A percentile compares a stretch with the other conserved stretches of the same genome.
These are phyloP conservation scores for Coemansia sp. DNA, from an alignment of 192 early-diverging fungal genomes.

Conservation along the genomic window DNA sequence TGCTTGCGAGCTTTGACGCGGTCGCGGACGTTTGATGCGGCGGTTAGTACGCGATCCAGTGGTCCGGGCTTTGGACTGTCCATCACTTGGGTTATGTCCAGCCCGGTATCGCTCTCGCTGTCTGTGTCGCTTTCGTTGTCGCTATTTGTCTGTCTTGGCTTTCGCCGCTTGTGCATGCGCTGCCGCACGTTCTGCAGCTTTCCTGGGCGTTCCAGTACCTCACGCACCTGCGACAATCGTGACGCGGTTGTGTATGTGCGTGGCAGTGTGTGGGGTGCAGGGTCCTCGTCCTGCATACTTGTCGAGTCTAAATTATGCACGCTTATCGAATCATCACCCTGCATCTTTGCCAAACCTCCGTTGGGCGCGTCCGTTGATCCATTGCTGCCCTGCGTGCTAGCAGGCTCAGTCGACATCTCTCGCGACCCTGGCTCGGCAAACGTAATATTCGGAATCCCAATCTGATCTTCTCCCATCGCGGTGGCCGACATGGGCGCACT, in stretches of 20 bases:
- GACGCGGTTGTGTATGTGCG: conserved; percentile 42
- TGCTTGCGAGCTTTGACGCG: conserved; percentile 9
- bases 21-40: conserved; percentile 17
- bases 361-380: background rate
- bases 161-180: conserved; percentile 2
- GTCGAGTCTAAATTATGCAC: no score
- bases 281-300: background rate
- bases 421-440: conserved; percentile 6
- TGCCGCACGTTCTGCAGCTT: conserved; percentile 16
- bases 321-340: no score
- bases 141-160: background rate
- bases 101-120: conserved; percentile 2
- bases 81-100: conserved; percentile 9
- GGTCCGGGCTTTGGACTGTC: conserved; percentile 1
- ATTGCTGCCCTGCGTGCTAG: background rate
- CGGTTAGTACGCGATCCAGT: conserved; percentile 13
- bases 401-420: background rate
- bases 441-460: background rate
- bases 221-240: conserved; percentile 31
- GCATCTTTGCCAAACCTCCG: no score
- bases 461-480: background rate
- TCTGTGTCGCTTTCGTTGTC: conserved; percentile 8
- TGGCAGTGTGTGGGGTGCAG: conserved; percentile 19
- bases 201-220: conserved; percentile 11
- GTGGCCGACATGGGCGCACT: background rate